A percentile compares a stretch with the other conserved stretches of the same genome.
Evolutionary conservation across 2,329 filamentous ascomycete genomes (phyloP).

Genomic region (Gnomoniopsis smithogilvyi): DNA sequence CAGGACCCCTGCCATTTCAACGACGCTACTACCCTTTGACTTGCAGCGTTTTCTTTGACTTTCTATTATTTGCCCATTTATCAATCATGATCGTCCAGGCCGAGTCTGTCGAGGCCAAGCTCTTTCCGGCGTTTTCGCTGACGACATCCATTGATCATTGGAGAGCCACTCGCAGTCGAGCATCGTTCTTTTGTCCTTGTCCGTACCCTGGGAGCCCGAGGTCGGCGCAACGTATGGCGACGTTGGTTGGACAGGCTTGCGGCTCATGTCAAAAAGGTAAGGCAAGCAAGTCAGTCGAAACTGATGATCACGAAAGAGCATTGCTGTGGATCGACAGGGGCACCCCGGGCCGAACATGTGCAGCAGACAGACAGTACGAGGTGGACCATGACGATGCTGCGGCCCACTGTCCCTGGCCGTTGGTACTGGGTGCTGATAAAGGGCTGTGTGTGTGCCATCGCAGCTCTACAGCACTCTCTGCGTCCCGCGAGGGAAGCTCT

Average conservation of each 20-base stretch:
- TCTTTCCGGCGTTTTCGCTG: background rate
- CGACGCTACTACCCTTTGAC: background rate
- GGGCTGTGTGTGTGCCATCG: too few species aligned
- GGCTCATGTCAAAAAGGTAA: background rate
- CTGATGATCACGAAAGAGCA: background rate
- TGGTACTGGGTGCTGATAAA: too few species aligned
- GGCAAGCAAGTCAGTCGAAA: conserved; percentile 5
- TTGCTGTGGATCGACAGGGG: conserved; percentile 1
- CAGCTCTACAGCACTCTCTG: too few species aligned
- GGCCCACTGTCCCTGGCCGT: too few species aligned
- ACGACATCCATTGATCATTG: background rate
- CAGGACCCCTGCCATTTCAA: too few species aligned
- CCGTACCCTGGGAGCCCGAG: background rate
- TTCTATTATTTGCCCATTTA: background rate
- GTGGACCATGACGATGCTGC: background rate
- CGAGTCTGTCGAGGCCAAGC: background rate
- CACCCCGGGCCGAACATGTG: background rate
- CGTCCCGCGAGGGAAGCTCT: background rate
- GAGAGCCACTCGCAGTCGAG: too few species aligned
- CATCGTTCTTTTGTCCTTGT: background rate
- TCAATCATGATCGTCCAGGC: background rate
- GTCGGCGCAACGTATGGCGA: too few species aligned
- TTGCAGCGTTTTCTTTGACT: background rate
- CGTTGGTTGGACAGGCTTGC: background rate
- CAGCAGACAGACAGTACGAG: background rate